These are phyloP conservation scores for Starmera dryadoides DNA, from an alignment of 805 yeast species.

Conservation along the genomic window DNA sequence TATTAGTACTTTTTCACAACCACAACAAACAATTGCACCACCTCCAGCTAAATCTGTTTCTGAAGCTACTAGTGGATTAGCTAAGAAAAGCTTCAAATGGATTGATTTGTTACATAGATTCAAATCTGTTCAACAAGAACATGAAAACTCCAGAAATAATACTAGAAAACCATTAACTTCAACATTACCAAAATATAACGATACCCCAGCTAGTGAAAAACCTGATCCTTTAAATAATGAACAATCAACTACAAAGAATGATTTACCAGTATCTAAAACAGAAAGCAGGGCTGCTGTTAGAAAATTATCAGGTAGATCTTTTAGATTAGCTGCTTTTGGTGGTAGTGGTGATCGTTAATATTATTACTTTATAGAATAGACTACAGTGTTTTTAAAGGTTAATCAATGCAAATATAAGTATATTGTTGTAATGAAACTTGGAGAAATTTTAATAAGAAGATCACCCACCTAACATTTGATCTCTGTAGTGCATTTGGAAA, in stretches of 20 bases:
- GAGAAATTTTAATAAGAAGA: too few relatives aligned
- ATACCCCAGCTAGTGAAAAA: slow-evolving; percentile 12
- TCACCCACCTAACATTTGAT: slow-evolving; percentile 46
- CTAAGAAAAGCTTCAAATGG: slow-evolving; percentile 27
- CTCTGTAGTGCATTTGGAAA: slow-evolving; percentile 80
- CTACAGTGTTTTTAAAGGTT: not conserved
- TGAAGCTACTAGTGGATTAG: slow-evolving; percentile 3
- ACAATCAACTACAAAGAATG: not conserved
- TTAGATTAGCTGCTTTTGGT: slow-evolving; percentile 22
- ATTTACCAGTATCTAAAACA: slow-evolving; percentile 4
- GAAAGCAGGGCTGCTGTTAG: slow-evolving; percentile 18
- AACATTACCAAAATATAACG: slow-evolving; percentile 15
- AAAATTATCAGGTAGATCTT: slow-evolving; percentile 23
- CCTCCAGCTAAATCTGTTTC: slow-evolving; percentile 1
- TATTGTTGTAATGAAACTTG: too few relatives aligned
- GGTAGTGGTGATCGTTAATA: slow-evolving; percentile 5
- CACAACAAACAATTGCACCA: not conserved
- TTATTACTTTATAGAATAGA: not conserved
- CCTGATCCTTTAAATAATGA: slow-evolving; percentile 10
- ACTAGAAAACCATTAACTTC: slow-evolving; percentile 4
- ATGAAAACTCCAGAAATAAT: slow-evolving; percentile 17
- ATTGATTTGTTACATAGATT: slow-evolving; percentile 40
- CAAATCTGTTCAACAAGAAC: slow-evolving; percentile 37
- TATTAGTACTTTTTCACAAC: slow-evolving; percentile 15
- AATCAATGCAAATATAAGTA: not conserved